phyloP scores from a whole-genome alignment of 2,329 filamentous ascomycete genomes.

The Knufia petricola region DNA sequence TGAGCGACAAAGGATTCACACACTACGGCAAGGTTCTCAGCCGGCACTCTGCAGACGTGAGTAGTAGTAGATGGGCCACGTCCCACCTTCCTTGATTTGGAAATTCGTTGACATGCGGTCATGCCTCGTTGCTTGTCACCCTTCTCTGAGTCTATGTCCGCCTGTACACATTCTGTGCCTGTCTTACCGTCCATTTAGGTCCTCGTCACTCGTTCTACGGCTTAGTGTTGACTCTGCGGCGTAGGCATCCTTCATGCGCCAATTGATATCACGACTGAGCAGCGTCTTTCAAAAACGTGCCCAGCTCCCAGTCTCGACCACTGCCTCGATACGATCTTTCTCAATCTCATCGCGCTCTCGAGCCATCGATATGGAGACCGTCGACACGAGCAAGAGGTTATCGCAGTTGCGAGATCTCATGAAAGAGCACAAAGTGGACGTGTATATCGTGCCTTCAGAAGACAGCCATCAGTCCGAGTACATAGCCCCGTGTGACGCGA shows the following conservation, averaged over 20 bases:
- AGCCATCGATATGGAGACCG: conserved; percentile 58
- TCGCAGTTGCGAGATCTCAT: conserved; percentile 71
- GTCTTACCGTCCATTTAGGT: too few relatives aligned
- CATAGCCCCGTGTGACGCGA: conserved; percentile 87
- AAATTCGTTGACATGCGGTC: conserved; percentile 3
- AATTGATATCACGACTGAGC: conserved; percentile 16
- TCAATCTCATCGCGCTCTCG: conserved; percentile 30
- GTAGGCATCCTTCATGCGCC: conserved; percentile 9
- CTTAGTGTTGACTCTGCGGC: not conserved
- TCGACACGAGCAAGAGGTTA: conserved; percentile 70
- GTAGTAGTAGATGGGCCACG: not conserved
- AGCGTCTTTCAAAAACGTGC: conserved; percentile 1
- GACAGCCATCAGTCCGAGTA: conserved; percentile 98
- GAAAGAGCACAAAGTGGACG: conserved; percentile 74
- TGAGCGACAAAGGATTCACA: not conserved
- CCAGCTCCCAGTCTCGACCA: not conserved
- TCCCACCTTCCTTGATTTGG: conserved; percentile 4
- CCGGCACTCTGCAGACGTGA: too few relatives aligned
- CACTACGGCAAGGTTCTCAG: too few relatives aligned
- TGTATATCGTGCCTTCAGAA: conserved; percentile 94
- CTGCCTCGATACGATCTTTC: conserved; percentile 29
- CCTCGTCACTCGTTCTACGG: not conserved
- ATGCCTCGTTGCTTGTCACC: not conserved
- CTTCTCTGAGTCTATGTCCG: too few relatives aligned
- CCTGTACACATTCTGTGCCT: too few relatives aligned